Percentiles rank a stretch among this genome's conserved stretches.
Evolutionary conservation across 2,329 filamentous ascomycete species (phyloP).

Genomic region (Teratosphaeria epicoccoides): DNA sequence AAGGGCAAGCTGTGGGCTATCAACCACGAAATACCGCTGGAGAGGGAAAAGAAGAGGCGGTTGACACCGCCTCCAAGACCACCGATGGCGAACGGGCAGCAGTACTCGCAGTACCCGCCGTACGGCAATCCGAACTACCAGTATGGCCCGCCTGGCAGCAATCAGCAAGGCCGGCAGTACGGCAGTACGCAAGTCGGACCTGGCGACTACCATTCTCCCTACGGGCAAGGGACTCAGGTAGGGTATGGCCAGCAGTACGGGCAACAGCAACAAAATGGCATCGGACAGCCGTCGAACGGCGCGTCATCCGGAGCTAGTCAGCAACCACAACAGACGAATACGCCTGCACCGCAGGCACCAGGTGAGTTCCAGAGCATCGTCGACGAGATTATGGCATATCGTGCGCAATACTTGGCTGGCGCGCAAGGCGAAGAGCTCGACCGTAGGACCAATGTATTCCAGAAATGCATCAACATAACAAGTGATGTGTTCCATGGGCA

Average conservation of each 20-base stretch:
- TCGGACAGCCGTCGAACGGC: neutral
- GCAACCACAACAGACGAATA: constrained; percentile 4
- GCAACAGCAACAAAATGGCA: neutral
- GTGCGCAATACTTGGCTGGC: constrained; percentile 8
- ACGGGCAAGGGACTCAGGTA: constrained; percentile 5
- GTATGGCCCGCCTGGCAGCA: constrained; percentile 8
- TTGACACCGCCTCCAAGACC: constrained; percentile 29
- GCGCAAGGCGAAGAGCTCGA: neutral
- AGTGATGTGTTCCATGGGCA: neutral
- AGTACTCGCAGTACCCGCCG: neutral
- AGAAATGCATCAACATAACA: neutral
- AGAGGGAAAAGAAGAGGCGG: constrained; percentile 46
- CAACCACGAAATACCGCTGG: constrained; percentile 48
- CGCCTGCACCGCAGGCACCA: constrained; percentile 7
- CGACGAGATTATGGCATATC: constrained; percentile 16
- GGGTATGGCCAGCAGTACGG: neutral
- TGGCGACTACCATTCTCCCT: constrained; percentile 9
- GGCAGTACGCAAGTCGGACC: constrained; percentile 7
- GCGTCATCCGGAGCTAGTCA: neutral
- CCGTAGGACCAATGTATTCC: neutral
- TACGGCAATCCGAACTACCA: constrained; percentile 3
- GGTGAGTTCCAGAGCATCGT: constrained; percentile 15
- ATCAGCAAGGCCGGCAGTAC: constrained; percentile 11
- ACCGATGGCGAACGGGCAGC: constrained; percentile 15
- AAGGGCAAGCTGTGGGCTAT: constrained; percentile 56